A percentile compares a stretch with the other conserved stretches of the same genome.
Evolutionary conservation across 2,329 filamentous ascomycete genomes (phyloP).

Genomic region (Xylaria sp.): DNA sequence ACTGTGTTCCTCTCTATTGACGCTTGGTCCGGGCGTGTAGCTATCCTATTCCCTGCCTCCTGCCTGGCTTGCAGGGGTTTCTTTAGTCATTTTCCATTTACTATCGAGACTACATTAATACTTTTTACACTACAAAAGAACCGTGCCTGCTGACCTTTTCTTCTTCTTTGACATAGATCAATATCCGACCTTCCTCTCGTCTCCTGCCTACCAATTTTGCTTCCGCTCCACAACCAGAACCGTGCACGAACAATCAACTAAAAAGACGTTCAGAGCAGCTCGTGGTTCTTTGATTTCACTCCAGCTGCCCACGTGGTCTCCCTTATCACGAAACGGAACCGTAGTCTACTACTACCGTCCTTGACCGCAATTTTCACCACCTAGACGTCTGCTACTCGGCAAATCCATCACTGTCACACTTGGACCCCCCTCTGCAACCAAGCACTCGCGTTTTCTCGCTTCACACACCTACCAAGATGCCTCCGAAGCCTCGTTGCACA

Average conservation of each 20-base stretch:
- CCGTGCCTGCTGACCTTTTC: conserved; percentile 21
- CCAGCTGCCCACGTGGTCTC: background rate
- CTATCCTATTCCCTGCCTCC: conserved; percentile 3
- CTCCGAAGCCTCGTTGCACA: conserved; percentile 82
- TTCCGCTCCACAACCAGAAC: background rate
- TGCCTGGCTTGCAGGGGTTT: conserved; percentile 2
- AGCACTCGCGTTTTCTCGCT: background rate
- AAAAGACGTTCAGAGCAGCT: conserved; percentile 9
- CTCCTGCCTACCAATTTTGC: background rate
- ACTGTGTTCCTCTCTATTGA: conserved; percentile 9
- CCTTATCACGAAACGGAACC: conserved; percentile 11
- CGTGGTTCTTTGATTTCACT: conserved; percentile 15
- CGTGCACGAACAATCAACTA: conserved; percentile 5
- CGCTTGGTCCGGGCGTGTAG: conserved; percentile 27
- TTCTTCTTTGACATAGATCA: conserved; percentile 23
- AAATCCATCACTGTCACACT: background rate
- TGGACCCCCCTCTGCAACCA: background rate
- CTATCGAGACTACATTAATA: conserved; percentile 9
- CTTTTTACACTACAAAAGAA: conserved; percentile 4
- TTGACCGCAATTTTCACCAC: background rate
- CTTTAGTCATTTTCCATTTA: conserved; percentile 18
- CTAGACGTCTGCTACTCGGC: background rate
- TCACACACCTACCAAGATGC: conserved; percentile 59
- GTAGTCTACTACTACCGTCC: background rate
- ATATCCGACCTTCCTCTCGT: conserved; percentile 1